Percentiles rank a stretch among this genome's conserved stretches.
phyloP scores from a whole-genome alignment of 257 asterid genomes.

The Verbena officinalis region DNA sequence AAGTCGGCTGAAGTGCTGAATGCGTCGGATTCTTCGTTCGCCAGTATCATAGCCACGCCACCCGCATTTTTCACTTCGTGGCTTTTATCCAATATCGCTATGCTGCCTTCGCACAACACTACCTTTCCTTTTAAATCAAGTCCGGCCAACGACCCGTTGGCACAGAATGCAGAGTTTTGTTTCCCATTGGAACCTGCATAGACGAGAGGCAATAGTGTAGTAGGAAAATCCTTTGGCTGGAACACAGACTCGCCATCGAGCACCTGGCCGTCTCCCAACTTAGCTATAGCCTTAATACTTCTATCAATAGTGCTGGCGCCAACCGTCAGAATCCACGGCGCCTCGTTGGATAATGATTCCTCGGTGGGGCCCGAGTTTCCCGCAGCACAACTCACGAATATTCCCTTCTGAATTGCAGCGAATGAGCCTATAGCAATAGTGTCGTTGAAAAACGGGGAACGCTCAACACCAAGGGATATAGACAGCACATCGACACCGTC shows the following conservation, averaged over 20 bases:
- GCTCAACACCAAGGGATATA: slow-evolving; percentile 22
- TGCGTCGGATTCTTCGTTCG: slow-evolving; percentile 13
- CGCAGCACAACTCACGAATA: slow-evolving; percentile 37
- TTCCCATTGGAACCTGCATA: slow-evolving; percentile 24
- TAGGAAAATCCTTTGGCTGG: slow-evolving; percentile 28
- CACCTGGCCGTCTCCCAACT: slow-evolving; percentile 19
- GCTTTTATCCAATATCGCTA: slow-evolving; percentile 21
- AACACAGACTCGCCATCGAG: slow-evolving; percentile 32
- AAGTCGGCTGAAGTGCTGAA: slow-evolving; percentile 28
- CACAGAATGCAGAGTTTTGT: slow-evolving; percentile 21
- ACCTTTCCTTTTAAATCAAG: slow-evolving; percentile 33
- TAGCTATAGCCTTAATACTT: slow-evolving; percentile 25
- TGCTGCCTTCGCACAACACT: slow-evolving; percentile 32
- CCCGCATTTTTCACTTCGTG: slow-evolving; percentile 33
- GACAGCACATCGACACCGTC: slow-evolving; percentile 43
- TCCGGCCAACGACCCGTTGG: slow-evolving; percentile 24
- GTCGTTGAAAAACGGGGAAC: slow-evolving; percentile 14
- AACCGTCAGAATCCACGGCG: slow-evolving; percentile 40
- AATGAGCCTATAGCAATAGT: slow-evolving; percentile 28
- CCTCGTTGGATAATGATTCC: slow-evolving; percentile 20
- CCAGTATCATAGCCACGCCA: slow-evolving; percentile 37
- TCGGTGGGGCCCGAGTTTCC: slow-evolving; percentile 33
- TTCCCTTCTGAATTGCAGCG: slow-evolving; percentile 31
- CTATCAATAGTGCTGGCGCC: slow-evolving; percentile 41
- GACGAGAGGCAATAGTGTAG: slow-evolving; percentile 27